Evolutionary conservation across 371 early-diverging fungal genomes (phyloP), one percentile per base, ranked within the genome.

Genomic region (Mucor velutinosus): DNA sequence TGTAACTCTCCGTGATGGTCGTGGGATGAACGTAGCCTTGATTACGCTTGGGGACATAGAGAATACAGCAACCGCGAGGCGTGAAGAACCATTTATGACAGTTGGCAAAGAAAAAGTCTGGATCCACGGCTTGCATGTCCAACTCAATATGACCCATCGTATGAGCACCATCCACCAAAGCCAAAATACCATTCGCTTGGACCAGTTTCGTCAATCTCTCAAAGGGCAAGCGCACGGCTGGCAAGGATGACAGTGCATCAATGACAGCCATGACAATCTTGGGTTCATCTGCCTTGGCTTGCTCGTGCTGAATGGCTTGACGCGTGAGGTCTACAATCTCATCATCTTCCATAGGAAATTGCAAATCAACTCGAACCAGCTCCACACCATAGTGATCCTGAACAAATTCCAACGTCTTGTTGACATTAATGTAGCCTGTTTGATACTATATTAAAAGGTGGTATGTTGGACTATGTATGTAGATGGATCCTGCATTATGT

Each of bases 41-140:
- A 49, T 85, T 76, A 8, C 81, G 73, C 49, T 80, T 76, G n/a
- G 83, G 66, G 7, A 87, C 86, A 62, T 85, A 90, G 11, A 93
- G 71, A 0, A 90, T 66, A 0, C 90, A 89, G 4, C 81, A 75
- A 6, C 90, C 87, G 19, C 91, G 83, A 23, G 86, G 82, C 21
- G 81, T 73, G 61, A 76, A 91, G n/a, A 89, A 67, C 94, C 94
- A 93, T 76, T 93, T 93, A 72, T 93, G 93, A 33, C 82, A 79
- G 65, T 90, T 92, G 35, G 87, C 81, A 15, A 87, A 80, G 56
- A 89, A 90, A 67, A 86, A 93, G 71, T 93, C 94, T 1, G 91
- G 79, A 51, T 84, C 74, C 10, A 80, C 35, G 14, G 73, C 78
- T 4, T 67, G 64, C 25, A 93, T 61, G 61, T 90, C 70, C 14